Conservation (phyloP, 164 flowering plant genomes). For the Vitis vinifera region DNA sequence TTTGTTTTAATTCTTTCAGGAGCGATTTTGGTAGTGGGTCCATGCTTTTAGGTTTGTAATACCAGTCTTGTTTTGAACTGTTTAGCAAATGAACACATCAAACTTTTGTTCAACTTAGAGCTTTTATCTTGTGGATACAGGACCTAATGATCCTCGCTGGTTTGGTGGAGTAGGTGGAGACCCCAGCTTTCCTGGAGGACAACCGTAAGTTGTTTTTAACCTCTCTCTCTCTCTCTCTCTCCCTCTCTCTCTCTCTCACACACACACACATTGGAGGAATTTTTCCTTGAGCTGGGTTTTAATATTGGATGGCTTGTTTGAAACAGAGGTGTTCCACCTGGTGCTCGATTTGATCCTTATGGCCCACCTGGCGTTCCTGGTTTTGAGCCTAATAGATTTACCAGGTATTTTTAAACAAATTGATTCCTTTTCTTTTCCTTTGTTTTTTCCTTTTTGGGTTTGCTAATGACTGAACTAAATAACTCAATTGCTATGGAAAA, state of each 20-base stretch:
- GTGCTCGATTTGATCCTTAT: slow-evolving; percentile 85
- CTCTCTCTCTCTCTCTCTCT: neutral
- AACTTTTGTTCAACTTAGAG: neutral
- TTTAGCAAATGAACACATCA: neutral
- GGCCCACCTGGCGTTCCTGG: slow-evolving; percentile 90
- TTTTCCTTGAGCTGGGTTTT: neutral
- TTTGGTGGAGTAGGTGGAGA: slow-evolving; percentile 35
- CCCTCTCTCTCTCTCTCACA: too few species aligned
- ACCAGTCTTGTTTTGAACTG: neutral
- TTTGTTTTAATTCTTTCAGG: slow-evolving; percentile 40
- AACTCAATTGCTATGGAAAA: neutral
- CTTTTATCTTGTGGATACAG: slow-evolving; percentile 34
- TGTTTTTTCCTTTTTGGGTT: neutral
- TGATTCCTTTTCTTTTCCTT: too few species aligned
- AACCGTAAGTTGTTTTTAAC: slow-evolving; percentile 38
- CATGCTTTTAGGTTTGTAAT: slow-evolving; percentile 65
- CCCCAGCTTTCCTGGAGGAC: slow-evolving; percentile 43
- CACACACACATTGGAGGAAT: neutral
- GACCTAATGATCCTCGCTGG: slow-evolving; percentile 79
- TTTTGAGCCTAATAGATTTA: slow-evolving; percentile 68
- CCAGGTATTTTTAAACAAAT: slow-evolving; percentile 36
- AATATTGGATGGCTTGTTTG: slow-evolving; percentile 11
- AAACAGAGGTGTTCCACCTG: slow-evolving; percentile 74
- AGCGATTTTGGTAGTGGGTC: slow-evolving; percentile 46
- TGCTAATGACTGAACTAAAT: neutral